phyloP scores from a whole-genome alignment of 805 yeast species.

The Wickerhamomyces sydowiorum region DNA sequence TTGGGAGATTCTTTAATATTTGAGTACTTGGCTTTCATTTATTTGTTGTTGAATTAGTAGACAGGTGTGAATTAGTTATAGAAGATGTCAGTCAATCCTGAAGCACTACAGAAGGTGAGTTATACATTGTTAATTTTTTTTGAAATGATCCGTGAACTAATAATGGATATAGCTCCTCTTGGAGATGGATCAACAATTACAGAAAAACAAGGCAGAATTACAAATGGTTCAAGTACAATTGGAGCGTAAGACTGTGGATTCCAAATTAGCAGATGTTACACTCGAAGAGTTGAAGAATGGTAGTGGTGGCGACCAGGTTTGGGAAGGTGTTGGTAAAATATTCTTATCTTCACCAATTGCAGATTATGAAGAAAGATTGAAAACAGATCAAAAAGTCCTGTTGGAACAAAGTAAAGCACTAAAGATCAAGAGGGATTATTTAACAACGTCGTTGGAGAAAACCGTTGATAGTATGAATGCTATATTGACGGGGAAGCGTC shows the following conservation, averaged over 20 bases:
- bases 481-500: constrained; percentile 16
- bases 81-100: constrained; percentile 39
- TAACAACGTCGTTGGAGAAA: constrained; percentile 72
- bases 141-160: background rate
- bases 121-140: background rate
- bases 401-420: constrained; percentile 57
- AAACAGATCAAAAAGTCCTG: constrained; percentile 45
- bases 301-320: constrained; percentile 47
- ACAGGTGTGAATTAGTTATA: no score
- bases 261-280: constrained; percentile 52
- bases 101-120: constrained; percentile 37
- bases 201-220: constrained; percentile 54
- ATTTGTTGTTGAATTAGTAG: no score
- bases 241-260: constrained; percentile 41
- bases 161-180: constrained; percentile 34
- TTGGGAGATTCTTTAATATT: no score
- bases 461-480: constrained; percentile 60
- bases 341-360: constrained; percentile 42
- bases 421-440: constrained; percentile 62
- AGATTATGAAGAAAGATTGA: constrained; percentile 43
- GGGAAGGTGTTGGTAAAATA: constrained; percentile 84
- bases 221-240: constrained; percentile 48
- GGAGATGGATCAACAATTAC: constrained; percentile 65
- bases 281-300: constrained; percentile 40
- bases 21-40: no score